These are phyloP conservation scores for Platanus orientalis DNA, from an alignment of 164 flowering plant genomes.

Conservation along the genomic window DNA sequence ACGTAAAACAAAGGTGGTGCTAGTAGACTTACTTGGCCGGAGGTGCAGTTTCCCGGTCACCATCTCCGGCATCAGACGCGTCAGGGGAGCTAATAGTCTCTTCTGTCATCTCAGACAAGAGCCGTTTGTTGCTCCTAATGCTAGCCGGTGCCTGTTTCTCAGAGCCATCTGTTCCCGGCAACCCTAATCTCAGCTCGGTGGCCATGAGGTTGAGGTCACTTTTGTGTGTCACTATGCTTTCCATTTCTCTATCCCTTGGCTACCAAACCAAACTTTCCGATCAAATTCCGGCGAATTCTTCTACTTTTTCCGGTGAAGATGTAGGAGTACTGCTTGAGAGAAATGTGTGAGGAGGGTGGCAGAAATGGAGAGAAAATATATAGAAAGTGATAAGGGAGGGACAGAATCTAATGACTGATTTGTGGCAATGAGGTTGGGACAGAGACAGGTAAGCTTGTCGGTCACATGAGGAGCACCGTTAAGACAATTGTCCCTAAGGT, in stretches of 20 bases:
- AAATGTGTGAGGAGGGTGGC: too few relatives aligned
- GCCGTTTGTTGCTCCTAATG: constrained; percentile 33
- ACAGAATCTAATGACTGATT: constrained; percentile 22
- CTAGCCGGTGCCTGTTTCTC: constrained; percentile 14
- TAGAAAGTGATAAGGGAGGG: constrained; percentile 17
- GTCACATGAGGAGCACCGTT: constrained; percentile 27
- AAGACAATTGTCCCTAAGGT: constrained; percentile 20
- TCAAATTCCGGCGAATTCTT: constrained; percentile 3
- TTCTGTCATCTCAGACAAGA: constrained; percentile 25
- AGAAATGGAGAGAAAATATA: too few relatives aligned
- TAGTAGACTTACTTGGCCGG: constrained; percentile 21
- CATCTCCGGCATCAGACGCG: constrained; percentile 1
- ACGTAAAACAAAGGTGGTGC: background rate
- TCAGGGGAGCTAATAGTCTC: constrained; percentile 8
- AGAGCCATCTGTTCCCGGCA: constrained; percentile 38
- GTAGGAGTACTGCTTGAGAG: too few relatives aligned
- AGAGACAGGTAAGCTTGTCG: constrained; percentile 28
- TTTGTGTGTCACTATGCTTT: constrained; percentile 16
- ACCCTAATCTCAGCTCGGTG: constrained; percentile 60
- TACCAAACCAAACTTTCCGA: background rate
- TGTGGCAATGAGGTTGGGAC: constrained; percentile 24
- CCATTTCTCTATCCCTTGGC: constrained; percentile 7
- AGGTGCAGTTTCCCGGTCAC: constrained; percentile 9
- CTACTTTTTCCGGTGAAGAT: background rate
- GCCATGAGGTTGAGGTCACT: constrained; percentile 50